Evolutionary conservation across 139 green algal species (phyloP), one percentile per base, ranked within the genome.

Genomic region (Chlorella sp.): DNA sequence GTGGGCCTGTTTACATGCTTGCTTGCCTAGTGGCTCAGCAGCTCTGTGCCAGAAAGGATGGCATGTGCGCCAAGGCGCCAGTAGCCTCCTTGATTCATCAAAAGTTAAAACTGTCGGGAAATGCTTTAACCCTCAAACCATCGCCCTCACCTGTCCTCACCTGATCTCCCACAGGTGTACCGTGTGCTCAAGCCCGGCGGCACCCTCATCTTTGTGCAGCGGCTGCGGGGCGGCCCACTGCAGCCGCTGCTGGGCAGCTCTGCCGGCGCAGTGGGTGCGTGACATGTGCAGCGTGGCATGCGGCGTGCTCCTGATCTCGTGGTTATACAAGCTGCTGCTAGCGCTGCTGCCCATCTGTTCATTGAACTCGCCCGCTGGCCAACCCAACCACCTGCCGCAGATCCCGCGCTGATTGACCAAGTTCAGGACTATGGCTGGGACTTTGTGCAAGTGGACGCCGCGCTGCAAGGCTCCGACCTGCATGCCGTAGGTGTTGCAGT

Each of bases 401-500:
- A 72, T 7, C 38, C 83, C 6, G 54, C 65, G 4, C 56, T 80
- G 68, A 68, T 90, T 19, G 54, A 92, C 58, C 28, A 58, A 4
- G 40, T 88, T 62, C 76, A 80, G 64, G 26, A 80, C 20, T 58
- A 56, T 20, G 58, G 72, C 5, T 94, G 89, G 60, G 90, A 91
- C 60, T 89, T 88, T 80, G 80, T 85, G 22, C 75, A 92, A 80
- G 89, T 73, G 84, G 92, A 94, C 67, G 51, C 88, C 9, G 89
- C 86, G 36, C 70, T 92, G 54, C 58, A 86, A 9, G 87, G 80
- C 32, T 72, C 83, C 40, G 90, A 95, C 81, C 89, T 90, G 14
- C 92, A 95, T 73, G 88, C 87, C 0, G 88, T 93, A 34, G 92
- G 91, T 0, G 83, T 95, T 30, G 91, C 89, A 24, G 56, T 94